Base-by-base conservation (phyloP, 345 rosid species). In the Salix koriyanagi region DNA sequence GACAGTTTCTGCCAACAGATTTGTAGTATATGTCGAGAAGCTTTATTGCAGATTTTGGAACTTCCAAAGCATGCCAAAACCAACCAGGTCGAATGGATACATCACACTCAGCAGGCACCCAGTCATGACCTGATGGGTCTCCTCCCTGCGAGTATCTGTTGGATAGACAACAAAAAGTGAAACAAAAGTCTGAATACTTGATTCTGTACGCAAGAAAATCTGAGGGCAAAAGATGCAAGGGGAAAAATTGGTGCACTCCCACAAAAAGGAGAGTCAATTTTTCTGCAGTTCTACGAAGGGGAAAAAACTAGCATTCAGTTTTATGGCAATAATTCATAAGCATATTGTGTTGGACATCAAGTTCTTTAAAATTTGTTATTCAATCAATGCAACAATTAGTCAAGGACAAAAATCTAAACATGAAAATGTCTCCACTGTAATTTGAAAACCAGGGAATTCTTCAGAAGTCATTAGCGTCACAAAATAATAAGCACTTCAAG, bases 51-150 rank as follows among this genome's bases (percentile, higher is more conserved):
- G 94, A 89, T 82, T 93, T 95, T 36, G 97, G 97, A 61, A 76
- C 79, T 81, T 95, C 93, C n/a, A 85, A 85, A 13, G 88, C 88
- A 71, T 93, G 99, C 99, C 99, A 93, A 85, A 95, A 95, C 99
- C 97, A 93, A 67, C 99, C 97, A 1, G 88, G 93, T 75, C 97
- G 79, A 73, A 95, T 93, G 28, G 94, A 95, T 70, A 95, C 97
- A 83, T 91, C 97, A 64, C 99, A 93, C 76, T 95, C 99, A 11
- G 92, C 88, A 32, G 97, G 96, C 54, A 95, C 91, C 97, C 97
- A 93, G 79, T 93, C 95, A 39, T 83, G 84, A 54, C 97, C 97
- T 0, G 32, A 76, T 0, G 87, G 84, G 79, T 95, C 99, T 76
- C 99, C 97, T 54, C 69, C 72, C 65, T 80, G 81, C 5, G 81